These are phyloP conservation scores for Phlebiopsis gigantea DNA, from an alignment of 768 basidiomycete genomes.

Conservation along the genomic window DNA sequence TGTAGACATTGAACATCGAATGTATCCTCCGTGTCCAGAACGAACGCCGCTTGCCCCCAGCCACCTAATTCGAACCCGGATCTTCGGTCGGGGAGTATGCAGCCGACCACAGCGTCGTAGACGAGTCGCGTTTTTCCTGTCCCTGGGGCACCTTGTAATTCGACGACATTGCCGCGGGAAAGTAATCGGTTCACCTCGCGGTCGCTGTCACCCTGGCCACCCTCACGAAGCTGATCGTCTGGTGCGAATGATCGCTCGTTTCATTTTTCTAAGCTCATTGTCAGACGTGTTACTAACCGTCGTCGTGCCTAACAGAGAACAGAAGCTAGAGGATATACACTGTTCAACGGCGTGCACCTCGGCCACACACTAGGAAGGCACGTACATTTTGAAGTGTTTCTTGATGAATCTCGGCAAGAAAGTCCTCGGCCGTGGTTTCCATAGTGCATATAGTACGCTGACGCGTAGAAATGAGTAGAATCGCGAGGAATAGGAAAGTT, in stretches of 20 bases:
- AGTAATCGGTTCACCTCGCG: background rate
- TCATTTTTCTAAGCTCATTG: background rate
- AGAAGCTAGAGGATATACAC: background rate
- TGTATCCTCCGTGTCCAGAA: conserved; percentile 66
- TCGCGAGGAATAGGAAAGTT: background rate
- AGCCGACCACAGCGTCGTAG: conserved; percentile 54
- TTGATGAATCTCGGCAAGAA: conserved; percentile 29
- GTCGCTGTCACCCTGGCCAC: background rate
- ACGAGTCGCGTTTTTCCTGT: conserved; percentile 80
- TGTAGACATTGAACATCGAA: conserved; percentile 57
- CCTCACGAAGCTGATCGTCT: background rate
- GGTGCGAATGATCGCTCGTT: background rate
- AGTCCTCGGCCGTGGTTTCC: conserved; percentile 10
- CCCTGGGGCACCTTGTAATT: conserved; percentile 69
- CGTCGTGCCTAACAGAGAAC: background rate
- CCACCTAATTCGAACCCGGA: conserved; percentile 38
- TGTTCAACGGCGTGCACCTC: background rate
- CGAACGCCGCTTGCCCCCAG: conserved; percentile 58
- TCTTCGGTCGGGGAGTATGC: conserved; percentile 45
- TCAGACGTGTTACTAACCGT: background rate
- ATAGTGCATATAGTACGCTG: background rate
- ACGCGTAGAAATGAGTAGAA: background rate
- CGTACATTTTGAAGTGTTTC: conserved; percentile 33
- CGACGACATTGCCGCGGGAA: conserved; percentile 55
- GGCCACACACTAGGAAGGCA: background rate